phyloP scores from a whole-genome alignment of 2,329 filamentous ascomycete genomes.

The Scedosporium boydii region DNA sequence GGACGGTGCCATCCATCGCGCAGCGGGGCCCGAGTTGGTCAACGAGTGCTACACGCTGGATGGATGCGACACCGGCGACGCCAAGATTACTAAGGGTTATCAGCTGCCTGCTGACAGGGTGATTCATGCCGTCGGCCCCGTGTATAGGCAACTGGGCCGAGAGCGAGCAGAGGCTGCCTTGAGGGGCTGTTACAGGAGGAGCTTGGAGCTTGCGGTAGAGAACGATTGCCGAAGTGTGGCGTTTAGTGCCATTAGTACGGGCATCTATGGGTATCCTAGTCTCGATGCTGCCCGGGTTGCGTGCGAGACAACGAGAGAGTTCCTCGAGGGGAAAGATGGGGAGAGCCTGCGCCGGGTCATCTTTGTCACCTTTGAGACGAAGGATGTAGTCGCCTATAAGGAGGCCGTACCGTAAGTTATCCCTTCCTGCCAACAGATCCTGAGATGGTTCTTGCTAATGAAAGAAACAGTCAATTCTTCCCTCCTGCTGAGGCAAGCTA shows the following conservation, averaged over 20 bases:
- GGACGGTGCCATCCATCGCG: conserved; percentile 76
- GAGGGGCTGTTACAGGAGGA: conserved; percentile 56
- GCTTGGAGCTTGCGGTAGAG: conserved; percentile 61
- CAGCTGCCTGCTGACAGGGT: conserved; percentile 65
- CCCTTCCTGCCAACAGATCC: neutral
- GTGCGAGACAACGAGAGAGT: conserved; percentile 45
- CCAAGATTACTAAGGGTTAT: conserved; percentile 77
- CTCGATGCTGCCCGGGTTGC: conserved; percentile 63
- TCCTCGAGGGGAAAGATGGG: conserved; percentile 37
- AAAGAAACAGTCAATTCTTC: neutral
- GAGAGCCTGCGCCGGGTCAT: conserved; percentile 60
- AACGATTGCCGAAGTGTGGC: conserved; percentile 62
- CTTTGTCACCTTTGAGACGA: conserved; percentile 74
- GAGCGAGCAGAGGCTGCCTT: conserved; percentile 39
- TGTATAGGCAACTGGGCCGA: conserved; percentile 45
- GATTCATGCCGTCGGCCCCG: conserved; percentile 84
- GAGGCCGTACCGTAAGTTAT: conserved; percentile 43
- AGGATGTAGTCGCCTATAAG: conserved; percentile 69
- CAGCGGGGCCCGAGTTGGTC: conserved; percentile 61
- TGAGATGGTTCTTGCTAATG: neutral
- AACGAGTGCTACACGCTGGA: conserved; percentile 61
- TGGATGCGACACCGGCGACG: conserved; percentile 67
- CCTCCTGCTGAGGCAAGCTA: neutral
- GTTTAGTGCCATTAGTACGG: conserved; percentile 79
- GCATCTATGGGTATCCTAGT: conserved; percentile 81